A percentile compares a stretch with the other conserved stretches of the same genome.
These are phyloP conservation scores for Saccharomycopsis guyanensis DNA, from an alignment of 805 yeast genomes.

Conservation along the genomic window DNA sequence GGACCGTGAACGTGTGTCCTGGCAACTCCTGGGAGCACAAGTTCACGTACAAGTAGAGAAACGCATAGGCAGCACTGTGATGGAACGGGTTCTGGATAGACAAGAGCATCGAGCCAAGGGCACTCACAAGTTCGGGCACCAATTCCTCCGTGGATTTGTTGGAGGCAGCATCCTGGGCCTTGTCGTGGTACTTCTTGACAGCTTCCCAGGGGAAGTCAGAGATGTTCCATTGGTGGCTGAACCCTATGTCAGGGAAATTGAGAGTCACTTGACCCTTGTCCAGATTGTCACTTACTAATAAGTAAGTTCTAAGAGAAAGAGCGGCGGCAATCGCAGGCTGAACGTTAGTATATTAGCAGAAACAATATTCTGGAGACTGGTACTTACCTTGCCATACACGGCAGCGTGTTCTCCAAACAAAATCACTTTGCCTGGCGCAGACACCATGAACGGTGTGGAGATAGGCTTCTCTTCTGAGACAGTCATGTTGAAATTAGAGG, in stretches of 20 bases:
- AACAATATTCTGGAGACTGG: no score
- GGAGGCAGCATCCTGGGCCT: constrained; percentile 20
- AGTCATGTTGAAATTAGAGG: neutral
- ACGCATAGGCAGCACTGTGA: constrained; percentile 72
- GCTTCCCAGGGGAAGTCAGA: constrained; percentile 54
- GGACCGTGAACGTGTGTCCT: constrained; percentile 54
- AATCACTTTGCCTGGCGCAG: constrained; percentile 96
- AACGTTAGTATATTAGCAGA: constrained; percentile 2
- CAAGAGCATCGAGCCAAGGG: constrained; percentile 37
- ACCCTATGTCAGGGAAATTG: constrained; percentile 78
- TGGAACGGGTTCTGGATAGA: constrained; percentile 50
- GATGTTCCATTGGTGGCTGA: constrained; percentile 56
- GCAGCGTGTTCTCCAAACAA: constrained; percentile 97
- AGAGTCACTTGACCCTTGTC: constrained; percentile 41
- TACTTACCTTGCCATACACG: constrained; percentile 62
- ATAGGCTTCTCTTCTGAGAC: neutral
- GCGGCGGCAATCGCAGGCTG: constrained; percentile 96
- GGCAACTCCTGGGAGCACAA: constrained; percentile 41
- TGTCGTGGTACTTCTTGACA: constrained; percentile 23
- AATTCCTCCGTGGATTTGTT: constrained; percentile 43
- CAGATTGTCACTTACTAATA: constrained; percentile 48
- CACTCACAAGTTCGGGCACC: constrained; percentile 48
- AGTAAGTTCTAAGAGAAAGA: constrained; percentile 73
- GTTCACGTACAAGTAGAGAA: constrained; percentile 66
- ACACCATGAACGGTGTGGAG: constrained; percentile 54